Conservation (phyloP, 208 protist species). For the Acanthamoeba royreba region DNA sequence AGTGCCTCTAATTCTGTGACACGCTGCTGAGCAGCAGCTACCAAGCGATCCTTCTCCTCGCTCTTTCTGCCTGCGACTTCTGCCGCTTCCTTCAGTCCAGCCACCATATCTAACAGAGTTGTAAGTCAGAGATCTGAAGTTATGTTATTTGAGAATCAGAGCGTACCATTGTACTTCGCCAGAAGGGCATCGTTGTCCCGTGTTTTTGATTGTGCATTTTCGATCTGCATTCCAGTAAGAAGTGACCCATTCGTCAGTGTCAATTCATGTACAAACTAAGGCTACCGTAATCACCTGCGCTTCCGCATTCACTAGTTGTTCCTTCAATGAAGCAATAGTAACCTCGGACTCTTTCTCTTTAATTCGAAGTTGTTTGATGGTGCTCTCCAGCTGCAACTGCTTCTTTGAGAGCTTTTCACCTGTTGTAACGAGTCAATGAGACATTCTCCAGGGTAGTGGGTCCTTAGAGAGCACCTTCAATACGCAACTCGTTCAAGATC, state of each 20-base stretch:
- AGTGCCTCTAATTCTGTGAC: not conserved
- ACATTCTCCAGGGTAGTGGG: not conserved
- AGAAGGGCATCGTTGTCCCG: not conserved
- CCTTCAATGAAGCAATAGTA: not conserved
- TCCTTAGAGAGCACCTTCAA: not conserved
- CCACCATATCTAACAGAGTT: not conserved
- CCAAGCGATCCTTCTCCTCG: not conserved
- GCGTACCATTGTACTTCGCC: not conserved
- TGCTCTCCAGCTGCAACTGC: not conserved
- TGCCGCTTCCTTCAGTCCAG: not conserved
- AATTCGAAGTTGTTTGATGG: not conserved
- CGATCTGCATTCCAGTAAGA: not conserved
- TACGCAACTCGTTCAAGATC: not conserved
- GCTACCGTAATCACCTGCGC: not conserved
- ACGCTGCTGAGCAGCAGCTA: not conserved
- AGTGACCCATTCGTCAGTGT: no score
- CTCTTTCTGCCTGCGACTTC: not conserved
- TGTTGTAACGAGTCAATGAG: not conserved
- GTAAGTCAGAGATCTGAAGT: not conserved
- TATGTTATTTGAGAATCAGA: not conserved
- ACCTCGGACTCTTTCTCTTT: not conserved
- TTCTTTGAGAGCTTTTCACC: conserved; percentile 23
- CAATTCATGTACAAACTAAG: not conserved
- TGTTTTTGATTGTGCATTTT: not conserved
- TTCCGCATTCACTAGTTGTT: not conserved